These are phyloP conservation scores for Mediolabrus comicus DNA, from an alignment of 108 stramenopile species.

Conservation along the genomic window DNA sequence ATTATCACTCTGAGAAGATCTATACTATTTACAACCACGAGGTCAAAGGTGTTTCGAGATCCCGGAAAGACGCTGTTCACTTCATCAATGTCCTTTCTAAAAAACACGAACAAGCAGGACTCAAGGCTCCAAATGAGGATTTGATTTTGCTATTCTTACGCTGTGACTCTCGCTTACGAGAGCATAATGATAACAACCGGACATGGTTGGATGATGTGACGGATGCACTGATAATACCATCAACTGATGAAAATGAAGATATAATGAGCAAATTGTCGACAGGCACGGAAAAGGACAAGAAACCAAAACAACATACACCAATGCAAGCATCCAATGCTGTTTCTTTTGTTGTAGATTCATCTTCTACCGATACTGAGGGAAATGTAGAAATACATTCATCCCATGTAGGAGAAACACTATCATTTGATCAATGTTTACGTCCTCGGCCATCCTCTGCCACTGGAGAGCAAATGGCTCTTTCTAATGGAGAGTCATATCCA, in stretches of 20 bases:
- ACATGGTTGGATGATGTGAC: slow-evolving; percentile 63
- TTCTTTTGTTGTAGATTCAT: slow-evolving; percentile 48
- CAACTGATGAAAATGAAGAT: slow-evolving; percentile 13
- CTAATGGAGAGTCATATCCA: slow-evolving; percentile 69
- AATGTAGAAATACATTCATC: slow-evolving; percentile 24
- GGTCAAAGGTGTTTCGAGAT: slow-evolving; percentile 46
- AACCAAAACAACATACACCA: slow-evolving; percentile 8
- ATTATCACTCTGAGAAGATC: slow-evolving; percentile 61
- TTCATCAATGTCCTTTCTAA: slow-evolving; percentile 57
- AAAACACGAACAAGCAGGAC: slow-evolving; percentile 63
- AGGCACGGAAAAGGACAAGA: neutral
- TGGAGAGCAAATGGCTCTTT: slow-evolving; percentile 54
- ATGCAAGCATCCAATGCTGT: slow-evolving; percentile 77
- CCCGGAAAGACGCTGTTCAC: slow-evolving; percentile 55
- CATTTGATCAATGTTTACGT: slow-evolving; percentile 37
- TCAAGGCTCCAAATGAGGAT: slow-evolving; percentile 72
- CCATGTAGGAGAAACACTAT: slow-evolving; percentile 6
- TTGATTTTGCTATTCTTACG: slow-evolving; percentile 64
- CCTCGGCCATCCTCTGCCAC: slow-evolving; percentile 34
- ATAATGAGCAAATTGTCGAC: neutral
- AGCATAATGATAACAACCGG: slow-evolving; percentile 3
- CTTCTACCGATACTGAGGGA: slow-evolving; percentile 21
- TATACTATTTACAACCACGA: slow-evolving; percentile 52
- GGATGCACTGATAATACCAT: slow-evolving; percentile 62
- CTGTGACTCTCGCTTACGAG: slow-evolving; percentile 46